Evolutionary conservation across 2,329 filamentous ascomycete species (phyloP), one percentile per base, ranked within the genome.

Genomic region (Diaporthe caulivora): DNA sequence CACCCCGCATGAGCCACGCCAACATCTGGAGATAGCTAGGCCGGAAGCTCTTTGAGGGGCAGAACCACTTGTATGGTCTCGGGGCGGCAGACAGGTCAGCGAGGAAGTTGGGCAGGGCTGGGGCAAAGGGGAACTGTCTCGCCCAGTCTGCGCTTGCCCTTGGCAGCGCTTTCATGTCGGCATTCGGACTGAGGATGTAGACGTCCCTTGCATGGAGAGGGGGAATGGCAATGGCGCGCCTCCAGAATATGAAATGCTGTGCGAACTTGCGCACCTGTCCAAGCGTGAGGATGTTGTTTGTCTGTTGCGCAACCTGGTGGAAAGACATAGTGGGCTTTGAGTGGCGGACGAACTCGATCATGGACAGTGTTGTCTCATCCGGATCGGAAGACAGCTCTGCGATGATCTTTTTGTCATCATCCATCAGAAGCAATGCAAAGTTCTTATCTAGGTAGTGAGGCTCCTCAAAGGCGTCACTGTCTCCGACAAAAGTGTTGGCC

Each of bases 181-280:
- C 95, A 80, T 97, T 97, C 0, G 96, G 95, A 1, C 94, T 97
- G 37, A 98, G 90, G 44, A 98, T 93, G 82, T 98, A 99, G 15
- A 92, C 93, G 80, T 98, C 95, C 62, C 95, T 90, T 55, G 94
- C 93, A 79, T 98, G 95, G 8, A 99, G 89, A 0, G 97, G 97
- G 6, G 95, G 94, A 53, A 98, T 96, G 21, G 96, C 93, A 74
- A 97, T 94, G 60, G 96, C 97, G 72, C 95, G 93, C 31, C 97
- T 92, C 95, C 96, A 98, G 84, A 97, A 97, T 75, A 98, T 95
- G 76, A 99, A 92, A 84, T 98, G 97, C 73, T 94, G 93, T 13
- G 95, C 95, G 75, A 97, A 94, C 77, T 94, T 92, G 76, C 96
- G 93, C 76, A 98, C 93, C 77, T 97, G 94, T 42, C 91, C 88